These are phyloP conservation scores for Metarhizium brunneum DNA, from an alignment of 2,329 filamentous ascomycete species.

Conservation along the genomic window DNA sequence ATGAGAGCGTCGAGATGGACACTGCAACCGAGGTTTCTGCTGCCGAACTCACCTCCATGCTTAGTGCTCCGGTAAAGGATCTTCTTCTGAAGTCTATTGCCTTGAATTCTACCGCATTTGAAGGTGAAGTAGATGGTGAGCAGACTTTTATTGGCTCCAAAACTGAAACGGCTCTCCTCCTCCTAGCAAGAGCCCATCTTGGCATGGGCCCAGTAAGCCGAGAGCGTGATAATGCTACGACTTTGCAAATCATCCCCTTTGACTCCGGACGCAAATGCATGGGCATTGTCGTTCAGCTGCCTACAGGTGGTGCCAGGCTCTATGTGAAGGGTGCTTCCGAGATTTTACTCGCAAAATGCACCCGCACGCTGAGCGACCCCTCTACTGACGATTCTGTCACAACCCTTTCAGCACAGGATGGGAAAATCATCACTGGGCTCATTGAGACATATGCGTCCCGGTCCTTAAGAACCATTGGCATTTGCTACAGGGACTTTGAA, in stretches of 20 bases:
- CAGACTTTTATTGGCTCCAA: slow-evolving; percentile 66
- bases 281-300: slow-evolving; percentile 47
- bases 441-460: slow-evolving; percentile 72
- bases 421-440: slow-evolving; percentile 49
- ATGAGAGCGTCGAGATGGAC: slow-evolving; percentile 15
- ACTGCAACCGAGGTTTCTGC: slow-evolving; percentile 29
- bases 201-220: slow-evolving; percentile 57
- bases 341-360: slow-evolving; percentile 50
- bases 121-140: slow-evolving; percentile 60
- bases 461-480: slow-evolving; percentile 75
- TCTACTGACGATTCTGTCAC: slow-evolving; percentile 31
- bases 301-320: slow-evolving; percentile 42
- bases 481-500: slow-evolving; percentile 76
- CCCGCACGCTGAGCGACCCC: slow-evolving; percentile 40
- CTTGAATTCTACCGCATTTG: slow-evolving; percentile 66
- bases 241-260: slow-evolving; percentile 63
- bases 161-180: slow-evolving; percentile 67
- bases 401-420: slow-evolving; percentile 42
- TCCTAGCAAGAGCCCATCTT: slow-evolving; percentile 56
- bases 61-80: slow-evolving; percentile 38
- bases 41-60: slow-evolving; percentile 36
- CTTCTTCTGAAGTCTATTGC: slow-evolving; percentile 51
- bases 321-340: slow-evolving; percentile 58
- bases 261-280: slow-evolving; percentile 69
- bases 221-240: slow-evolving; percentile 49